A percentile compares a stretch with the other conserved stretches of the same genome.
phyloP scores from a whole-genome alignment of 345 rosid species.

The Linum usitatissimum region DNA sequence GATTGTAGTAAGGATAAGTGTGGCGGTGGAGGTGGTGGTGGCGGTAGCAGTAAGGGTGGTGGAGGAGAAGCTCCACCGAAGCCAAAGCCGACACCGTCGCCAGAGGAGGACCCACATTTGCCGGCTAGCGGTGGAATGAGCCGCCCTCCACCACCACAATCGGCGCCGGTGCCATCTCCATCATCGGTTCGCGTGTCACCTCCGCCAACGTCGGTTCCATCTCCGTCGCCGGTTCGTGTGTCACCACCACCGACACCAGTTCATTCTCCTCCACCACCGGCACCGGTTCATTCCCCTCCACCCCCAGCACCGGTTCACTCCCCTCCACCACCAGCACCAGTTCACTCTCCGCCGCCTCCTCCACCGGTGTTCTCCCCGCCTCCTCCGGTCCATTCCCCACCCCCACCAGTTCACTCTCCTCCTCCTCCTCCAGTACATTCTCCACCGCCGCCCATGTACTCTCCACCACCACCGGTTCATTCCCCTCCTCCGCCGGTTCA shows the following conservation, averaged over 20 bases:
- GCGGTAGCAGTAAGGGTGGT: background rate
- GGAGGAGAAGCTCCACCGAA: background rate
- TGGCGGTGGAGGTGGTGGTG: conserved; percentile 1
- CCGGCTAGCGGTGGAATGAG: background rate
- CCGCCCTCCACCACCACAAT: background rate
- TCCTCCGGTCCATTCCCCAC: background rate
- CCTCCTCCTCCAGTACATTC: background rate
- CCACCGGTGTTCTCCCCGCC: background rate
- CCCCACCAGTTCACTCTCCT: background rate
- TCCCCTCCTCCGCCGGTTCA: background rate
- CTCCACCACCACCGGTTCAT: background rate
- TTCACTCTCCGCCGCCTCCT: conserved; percentile 13
- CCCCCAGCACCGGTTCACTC: conserved; percentile 20
- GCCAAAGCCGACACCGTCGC: background rate
- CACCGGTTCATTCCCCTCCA: conserved; percentile 11
- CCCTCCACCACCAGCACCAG: conserved; percentile 12
- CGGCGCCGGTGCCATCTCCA: background rate
- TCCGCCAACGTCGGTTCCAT: conserved; percentile 20
- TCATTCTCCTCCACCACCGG: conserved; percentile 17
- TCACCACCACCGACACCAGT: conserved; percentile 10
- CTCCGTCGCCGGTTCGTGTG: background rate
- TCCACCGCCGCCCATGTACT: too few relatives aligned
- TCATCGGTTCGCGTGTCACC: conserved; percentile 7
- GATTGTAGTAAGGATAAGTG: conserved; percentile 42
- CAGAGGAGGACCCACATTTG: background rate